phyloP scores from a whole-genome alignment of 2,329 filamentous ascomycete genomes.

The Aspergillus hortae region DNA sequence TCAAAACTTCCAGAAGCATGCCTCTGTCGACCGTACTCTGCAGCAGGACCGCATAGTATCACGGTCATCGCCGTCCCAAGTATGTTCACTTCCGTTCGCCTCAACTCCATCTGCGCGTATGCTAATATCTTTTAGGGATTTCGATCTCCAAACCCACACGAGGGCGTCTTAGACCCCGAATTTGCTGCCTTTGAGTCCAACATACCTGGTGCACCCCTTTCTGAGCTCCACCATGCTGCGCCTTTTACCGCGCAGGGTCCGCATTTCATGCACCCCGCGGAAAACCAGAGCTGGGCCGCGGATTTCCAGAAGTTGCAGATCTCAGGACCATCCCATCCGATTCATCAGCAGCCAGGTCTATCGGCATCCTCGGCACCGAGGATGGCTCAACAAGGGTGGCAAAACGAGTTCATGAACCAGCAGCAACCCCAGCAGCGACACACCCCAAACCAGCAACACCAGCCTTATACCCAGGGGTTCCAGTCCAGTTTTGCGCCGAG shows the following conservation, averaged over 20 bases:
- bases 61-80: slow-evolving; percentile 54
- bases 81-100: slow-evolving; percentile 28
- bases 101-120: not conserved
- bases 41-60: slow-evolving; percentile 67
- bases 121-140: slow-evolving; percentile 51
- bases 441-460: slow-evolving; percentile 19
- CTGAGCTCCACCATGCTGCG: slow-evolving; percentile 36
- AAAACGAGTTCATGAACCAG: slow-evolving; percentile 56
- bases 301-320: slow-evolving; percentile 47
- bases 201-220: slow-evolving; percentile 27
- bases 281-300: slow-evolving; percentile 37
- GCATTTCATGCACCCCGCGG: slow-evolving; percentile 18
- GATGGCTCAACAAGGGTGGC: slow-evolving; percentile 49
- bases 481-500: slow-evolving; percentile 27
- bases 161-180: slow-evolving; percentile 59
- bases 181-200: slow-evolving; percentile 64
- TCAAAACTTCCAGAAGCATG: slow-evolving; percentile 69
- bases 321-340: slow-evolving; percentile 36
- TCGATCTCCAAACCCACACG: slow-evolving; percentile 54
- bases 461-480: slow-evolving; percentile 20
- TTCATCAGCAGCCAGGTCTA: slow-evolving; percentile 48
- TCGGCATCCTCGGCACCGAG: slow-evolving; percentile 33
- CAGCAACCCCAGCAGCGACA: slow-evolving; percentile 21
- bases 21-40: slow-evolving; percentile 63
- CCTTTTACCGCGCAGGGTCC: slow-evolving; percentile 23